Evolutionary conservation across 2,329 filamentous ascomycete species (phyloP).

Genomic region (Fusarium sp.): DNA sequence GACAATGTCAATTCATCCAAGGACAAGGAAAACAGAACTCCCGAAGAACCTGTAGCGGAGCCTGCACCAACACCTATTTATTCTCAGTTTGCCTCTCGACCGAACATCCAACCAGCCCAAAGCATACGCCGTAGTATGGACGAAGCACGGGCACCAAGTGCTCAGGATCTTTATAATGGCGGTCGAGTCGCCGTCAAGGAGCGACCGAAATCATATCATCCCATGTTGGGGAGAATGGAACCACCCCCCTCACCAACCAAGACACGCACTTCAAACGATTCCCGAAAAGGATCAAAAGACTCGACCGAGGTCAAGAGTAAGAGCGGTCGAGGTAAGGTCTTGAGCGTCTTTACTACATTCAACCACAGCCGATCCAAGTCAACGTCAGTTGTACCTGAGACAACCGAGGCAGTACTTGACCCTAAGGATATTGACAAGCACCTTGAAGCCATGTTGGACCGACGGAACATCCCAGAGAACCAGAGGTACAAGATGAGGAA

Average conservation of each 20-base stretch:
- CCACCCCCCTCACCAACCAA: conserved; percentile 36
- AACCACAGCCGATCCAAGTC: conserved; percentile 52
- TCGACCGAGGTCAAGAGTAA: conserved; percentile 46
- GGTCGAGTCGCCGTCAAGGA: conserved; percentile 48
- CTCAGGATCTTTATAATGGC: conserved; percentile 30
- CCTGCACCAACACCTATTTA: conserved; percentile 75
- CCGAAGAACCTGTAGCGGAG: conserved; percentile 47
- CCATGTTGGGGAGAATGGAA: conserved; percentile 36
- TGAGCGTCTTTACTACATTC: conserved; percentile 51
- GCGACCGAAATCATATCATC: conserved; percentile 63
- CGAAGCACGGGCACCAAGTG: conserved; percentile 30
- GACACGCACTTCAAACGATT: conserved; percentile 31
- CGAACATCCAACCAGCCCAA: conserved; percentile 33
- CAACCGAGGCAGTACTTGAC: conserved; percentile 62
- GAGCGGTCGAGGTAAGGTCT: conserved; percentile 53
- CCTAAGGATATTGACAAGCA: conserved; percentile 65
- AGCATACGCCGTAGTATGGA: conserved; percentile 41
- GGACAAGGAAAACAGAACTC: conserved; percentile 86
- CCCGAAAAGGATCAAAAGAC: conserved; percentile 42
- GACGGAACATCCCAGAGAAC: conserved; percentile 91
- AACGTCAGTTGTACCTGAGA: conserved; percentile 35
- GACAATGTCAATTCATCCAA: conserved; percentile 62
- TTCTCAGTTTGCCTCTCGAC: conserved; percentile 69
- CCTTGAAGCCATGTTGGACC: conserved; percentile 75
- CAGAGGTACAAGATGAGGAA: conserved; percentile 95